Evolutionary conservation across 495 filamentous ascomycete genomes (phyloP), one percentile per base, ranked within the genome.

Genomic region (Penicillium simplicissimum): DNA sequence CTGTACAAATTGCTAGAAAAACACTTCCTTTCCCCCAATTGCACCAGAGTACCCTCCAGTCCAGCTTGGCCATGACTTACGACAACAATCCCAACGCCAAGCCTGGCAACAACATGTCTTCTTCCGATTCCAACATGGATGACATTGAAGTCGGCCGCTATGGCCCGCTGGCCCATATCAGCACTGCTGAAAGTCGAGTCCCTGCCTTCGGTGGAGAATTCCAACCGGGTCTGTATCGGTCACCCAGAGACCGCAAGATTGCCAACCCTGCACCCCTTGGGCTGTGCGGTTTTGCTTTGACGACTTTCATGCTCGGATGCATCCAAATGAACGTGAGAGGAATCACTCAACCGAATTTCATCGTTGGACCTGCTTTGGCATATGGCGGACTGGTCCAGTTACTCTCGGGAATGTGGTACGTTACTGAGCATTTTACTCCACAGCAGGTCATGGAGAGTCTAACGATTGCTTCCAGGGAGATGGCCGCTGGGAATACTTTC

Each of bases 401-500:
- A 21, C 75, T 92, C 1, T 90, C 92, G 58, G 93, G 93, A 78
- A 96, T 97, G 93, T 96, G 93, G 91, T 94, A 81, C 71, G 90
- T 88, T n/a, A n/a, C 43, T 13, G 45, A 7, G 14, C 3, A 19
- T 13, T 11, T 13, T n/a, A 17, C 15, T 14, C n/a, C 0, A 40
- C 21, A 19, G n/a, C n/a, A n/a, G n/a, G 11, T 35, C 14, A 31
- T 56, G 11, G n/a, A 37, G 23, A 23, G 33, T 14, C 58, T 45
- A 36, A 40, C 37, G 61, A 45, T 13, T 0, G 10, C 13, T 37
- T 11, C 38, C 58, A 96, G 91, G 93, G 93, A 96, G 80, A 96
- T 96, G 91, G 93, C 92, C 28, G 83, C 91, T 11, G 93, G 91
- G 52, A 96, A 94, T 81, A 94, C 93, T 17, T 97, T 97, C 62